Conservation (phyloP, 106 monocot species). For the Phalaenopsis equestris region DNA sequence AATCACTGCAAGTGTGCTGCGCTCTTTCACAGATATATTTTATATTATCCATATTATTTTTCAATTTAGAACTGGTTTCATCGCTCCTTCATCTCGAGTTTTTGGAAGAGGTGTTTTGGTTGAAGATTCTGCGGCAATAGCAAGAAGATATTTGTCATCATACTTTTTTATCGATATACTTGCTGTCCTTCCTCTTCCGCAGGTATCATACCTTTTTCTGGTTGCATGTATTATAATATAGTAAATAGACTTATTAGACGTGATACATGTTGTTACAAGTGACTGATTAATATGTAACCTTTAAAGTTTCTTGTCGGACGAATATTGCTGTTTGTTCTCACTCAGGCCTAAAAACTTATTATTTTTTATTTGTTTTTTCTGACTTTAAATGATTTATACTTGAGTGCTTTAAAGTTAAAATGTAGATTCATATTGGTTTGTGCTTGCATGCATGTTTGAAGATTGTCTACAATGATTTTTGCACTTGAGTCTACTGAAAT, state of each 20-base stretch:
- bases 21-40: constrained; percentile 82
- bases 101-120: constrained; percentile 93
- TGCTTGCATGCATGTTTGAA: neutral
- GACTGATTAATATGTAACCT: neutral
- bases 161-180: constrained; percentile 80
- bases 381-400: neutral
- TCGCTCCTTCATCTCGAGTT: constrained; percentile 84
- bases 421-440: neutral
- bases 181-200: constrained; percentile 93
- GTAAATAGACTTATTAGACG: neutral
- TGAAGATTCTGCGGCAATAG: constrained; percentile 60
- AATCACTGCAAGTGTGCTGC: constrained; percentile 72
- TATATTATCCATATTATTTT: constrained; percentile 83
- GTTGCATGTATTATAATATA: neutral
- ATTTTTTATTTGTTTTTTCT: neutral
- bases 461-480: neutral
- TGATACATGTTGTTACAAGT: neutral
- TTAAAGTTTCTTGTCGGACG: neutral
- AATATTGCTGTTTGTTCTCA: neutral
- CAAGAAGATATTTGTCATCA: constrained; percentile 63
- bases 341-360: neutral
- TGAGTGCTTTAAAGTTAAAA: neutral
- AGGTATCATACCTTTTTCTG: constrained; percentile 33
- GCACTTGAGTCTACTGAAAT: too few relatives aligned
- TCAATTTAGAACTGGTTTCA: constrained; percentile 89